These are phyloP conservation scores for Saprolegnia parasitica DNA, from an alignment of 352 stramenopile genomes.

Conservation along the genomic window DNA sequence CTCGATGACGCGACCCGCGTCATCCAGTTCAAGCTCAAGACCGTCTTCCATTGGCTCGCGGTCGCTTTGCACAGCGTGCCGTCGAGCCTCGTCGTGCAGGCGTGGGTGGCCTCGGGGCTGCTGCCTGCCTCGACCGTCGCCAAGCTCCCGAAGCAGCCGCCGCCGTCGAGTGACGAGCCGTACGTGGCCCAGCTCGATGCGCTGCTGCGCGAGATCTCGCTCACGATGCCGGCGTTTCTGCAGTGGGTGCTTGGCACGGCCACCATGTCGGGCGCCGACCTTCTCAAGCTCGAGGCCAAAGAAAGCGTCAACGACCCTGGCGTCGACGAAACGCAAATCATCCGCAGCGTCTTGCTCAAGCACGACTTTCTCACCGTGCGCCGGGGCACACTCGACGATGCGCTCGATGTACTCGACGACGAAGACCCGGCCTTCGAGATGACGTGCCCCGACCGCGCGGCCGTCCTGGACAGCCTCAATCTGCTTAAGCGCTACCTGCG, in stretches of 20 bases:
- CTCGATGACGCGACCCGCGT: conserved; percentile 33
- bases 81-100: conserved; percentile 59
- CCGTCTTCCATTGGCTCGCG: conserved; percentile 82
- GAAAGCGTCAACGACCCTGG: conserved; percentile 68
- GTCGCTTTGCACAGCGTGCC: conserved; percentile 69
- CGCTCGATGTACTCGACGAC: conserved; percentile 36
- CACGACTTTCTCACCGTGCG: conserved; percentile 62
- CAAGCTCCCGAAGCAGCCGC: conserved; percentile 19
- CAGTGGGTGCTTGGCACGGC: conserved; percentile 62
- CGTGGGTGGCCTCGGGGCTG: conserved; percentile 69
- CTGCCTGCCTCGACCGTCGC: conserved; percentile 60
- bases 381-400: conserved; percentile 31
- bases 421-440: neutral
- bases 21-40: conserved; percentile 50
- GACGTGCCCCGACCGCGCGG: neutral
- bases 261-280: conserved; percentile 51
- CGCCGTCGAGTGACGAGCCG: neutral
- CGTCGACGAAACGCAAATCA: conserved; percentile 80
- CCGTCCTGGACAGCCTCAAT: conserved; percentile 54
- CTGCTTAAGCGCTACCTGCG: conserved; percentile 73
- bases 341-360: conserved; percentile 75
- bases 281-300: conserved; percentile 69
- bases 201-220: conserved; percentile 52
- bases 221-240: conserved; percentile 63
- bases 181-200: conserved; percentile 55